phyloP scores from a whole-genome alignment of 2,329 filamentous ascomycete genomes.

The Helotiales sp. region DNA sequence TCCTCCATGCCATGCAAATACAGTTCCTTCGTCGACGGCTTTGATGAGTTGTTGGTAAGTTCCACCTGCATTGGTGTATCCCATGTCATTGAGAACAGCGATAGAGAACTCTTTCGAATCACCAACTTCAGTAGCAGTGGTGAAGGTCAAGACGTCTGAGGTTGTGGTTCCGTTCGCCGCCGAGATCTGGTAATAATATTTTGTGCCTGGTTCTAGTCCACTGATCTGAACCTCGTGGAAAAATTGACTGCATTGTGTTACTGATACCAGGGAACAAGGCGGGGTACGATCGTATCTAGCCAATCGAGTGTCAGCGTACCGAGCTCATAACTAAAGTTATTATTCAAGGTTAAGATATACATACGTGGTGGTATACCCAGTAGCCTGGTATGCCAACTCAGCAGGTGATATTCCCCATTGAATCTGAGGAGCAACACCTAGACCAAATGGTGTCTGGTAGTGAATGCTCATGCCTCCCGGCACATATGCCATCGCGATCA shows the following conservation, averaged over 20 bases:
- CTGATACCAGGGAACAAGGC: slow-evolving; percentile 45
- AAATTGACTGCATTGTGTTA: slow-evolving; percentile 52
- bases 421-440: slow-evolving; percentile 45
- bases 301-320: not conserved
- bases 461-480: slow-evolving; percentile 52
- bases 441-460: slow-evolving; percentile 53
- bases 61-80: slow-evolving; percentile 51
- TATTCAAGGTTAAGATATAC: too few relatives aligned
- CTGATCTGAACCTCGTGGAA: slow-evolving; percentile 51
- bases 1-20: slow-evolving; percentile 54
- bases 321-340: too few relatives aligned
- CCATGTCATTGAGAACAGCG: slow-evolving; percentile 53
- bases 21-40: slow-evolving; percentile 44
- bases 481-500: slow-evolving; percentile 49
- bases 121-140: slow-evolving; percentile 45
- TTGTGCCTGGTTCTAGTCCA: slow-evolving; percentile 42
- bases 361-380: slow-evolving; percentile 43
- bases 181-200: slow-evolving; percentile 52
- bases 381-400: slow-evolving; percentile 38
- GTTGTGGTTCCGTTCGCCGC: slow-evolving; percentile 50
- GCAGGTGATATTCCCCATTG: slow-evolving; percentile 42
- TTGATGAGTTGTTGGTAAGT: slow-evolving; percentile 45
- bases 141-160: slow-evolving; percentile 47
- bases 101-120: slow-evolving; percentile 43
- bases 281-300: slow-evolving; percentile 51